Evolutionary conservation across 352 stramenopile species (phyloP), one percentile per base, ranked within the genome.

Genomic region (Globisporangium paroecandrum): DNA sequence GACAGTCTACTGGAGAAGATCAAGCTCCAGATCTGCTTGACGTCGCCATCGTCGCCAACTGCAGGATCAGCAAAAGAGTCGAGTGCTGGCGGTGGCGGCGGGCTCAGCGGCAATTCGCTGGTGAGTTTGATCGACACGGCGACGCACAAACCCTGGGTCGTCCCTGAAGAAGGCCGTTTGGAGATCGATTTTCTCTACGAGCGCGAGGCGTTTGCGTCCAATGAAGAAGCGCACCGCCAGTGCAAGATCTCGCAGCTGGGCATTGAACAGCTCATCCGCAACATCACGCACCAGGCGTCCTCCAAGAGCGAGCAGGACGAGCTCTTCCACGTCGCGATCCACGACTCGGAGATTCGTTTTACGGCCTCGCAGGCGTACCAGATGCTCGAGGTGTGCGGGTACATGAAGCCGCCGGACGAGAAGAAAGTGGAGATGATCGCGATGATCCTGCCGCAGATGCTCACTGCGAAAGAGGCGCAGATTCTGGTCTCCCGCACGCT

Each of bases 181-280:
- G 86, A 93, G 58, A 70, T 96, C 43, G 80, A 90, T 41, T 96
- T 95, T 69, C 24, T 95, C 38, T 94, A 89, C 55, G 83, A 93
- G 56, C 84, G 87, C 13, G 85, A 94, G 46, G 77, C 83, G 0
- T 88, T 90, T 55, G 75, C 75, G 9, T 86, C 76, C 3, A 81
- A 65, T 1, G 81, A 93, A 22, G 82, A 90, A 43, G 81, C 77
- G 1, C 69, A 78, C 24, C 73, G 79, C 20, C 80, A 81, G 27
- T 74, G 73, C 36, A 88, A 88, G 73, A 83, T 93, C 41, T 80
- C 82, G n/a, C 79, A 90, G 49, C 62, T 71, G 4, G 86, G 87
- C 20, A 75, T 96, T 12, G 78, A 89, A 4, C 80, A 89, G 38
- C 63, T 96, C 32, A 87, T 95, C 51, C 80, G 77, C 38, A 93